phyloP scores from a whole-genome alignment of 1,139 yeast species.

The Blastobotrys persicus region DNA sequence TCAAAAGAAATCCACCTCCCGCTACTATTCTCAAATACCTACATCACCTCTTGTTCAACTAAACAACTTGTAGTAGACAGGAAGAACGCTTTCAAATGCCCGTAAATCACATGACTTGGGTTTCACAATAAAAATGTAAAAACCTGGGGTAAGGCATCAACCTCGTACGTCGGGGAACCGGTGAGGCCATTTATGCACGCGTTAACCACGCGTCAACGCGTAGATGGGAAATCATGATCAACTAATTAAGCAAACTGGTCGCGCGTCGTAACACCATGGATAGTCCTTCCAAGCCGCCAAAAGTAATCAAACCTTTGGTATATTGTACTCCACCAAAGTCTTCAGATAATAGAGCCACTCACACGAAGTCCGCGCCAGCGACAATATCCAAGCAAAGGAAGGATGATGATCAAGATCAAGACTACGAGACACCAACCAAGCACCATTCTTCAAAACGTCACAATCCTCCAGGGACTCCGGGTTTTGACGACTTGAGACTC shows the following conservation, averaged over 20 bases:
- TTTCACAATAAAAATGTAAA: no score
- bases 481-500: conserved; percentile 16
- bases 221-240: not conserved
- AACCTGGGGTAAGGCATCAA: no score
- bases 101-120: no score
- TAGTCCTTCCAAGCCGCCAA: conserved; percentile 4
- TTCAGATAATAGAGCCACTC: not conserved
- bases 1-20: no score
- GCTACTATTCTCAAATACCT: no score
- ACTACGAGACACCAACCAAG: not conserved
- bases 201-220: not conserved
- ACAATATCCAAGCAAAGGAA: conserved; percentile 1
- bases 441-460: not conserved
- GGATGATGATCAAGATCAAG: not conserved
- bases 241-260: conserved; percentile 1
- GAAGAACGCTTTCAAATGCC: no score
- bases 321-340: not conserved
- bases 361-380: not conserved
- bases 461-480: conserved; percentile 17
- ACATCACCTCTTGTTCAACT: no score
- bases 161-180: no score
- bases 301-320: not conserved
- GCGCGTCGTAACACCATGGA: conserved; percentile 4
- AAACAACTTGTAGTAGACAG: no score
- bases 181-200: no score